Conservation (phyloP, 495 filamentous ascomycete species). For the Neurospora tetraspora region DNA sequence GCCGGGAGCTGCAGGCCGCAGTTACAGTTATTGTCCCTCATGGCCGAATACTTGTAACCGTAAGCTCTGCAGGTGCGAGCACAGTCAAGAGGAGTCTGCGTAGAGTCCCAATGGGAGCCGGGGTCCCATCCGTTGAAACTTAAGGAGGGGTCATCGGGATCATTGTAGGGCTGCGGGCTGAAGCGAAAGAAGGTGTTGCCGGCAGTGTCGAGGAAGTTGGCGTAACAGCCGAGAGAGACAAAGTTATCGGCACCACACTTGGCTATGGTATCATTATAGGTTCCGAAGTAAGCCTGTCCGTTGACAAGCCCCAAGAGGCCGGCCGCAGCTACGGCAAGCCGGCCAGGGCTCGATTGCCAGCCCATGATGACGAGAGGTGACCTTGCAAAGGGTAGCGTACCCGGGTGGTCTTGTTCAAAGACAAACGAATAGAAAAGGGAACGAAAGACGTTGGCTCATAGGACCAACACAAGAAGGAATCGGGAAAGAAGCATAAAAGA, state of each 20-base stretch:
- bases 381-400: neutral
- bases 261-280: neutral
- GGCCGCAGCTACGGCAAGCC: constrained; percentile 17
- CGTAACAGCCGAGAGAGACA: constrained; percentile 14
- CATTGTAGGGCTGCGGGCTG: constrained; percentile 3
- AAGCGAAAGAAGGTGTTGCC: constrained; percentile 4
- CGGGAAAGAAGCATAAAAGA: neutral
- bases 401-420: neutral
- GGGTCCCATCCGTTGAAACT: constrained; percentile 13
- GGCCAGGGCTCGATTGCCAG: constrained; percentile 8
- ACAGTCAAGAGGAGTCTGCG: constrained; percentile 17
- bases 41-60: constrained; percentile 18
- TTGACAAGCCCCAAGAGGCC: constrained; percentile 14
- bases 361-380: constrained; percentile 14
- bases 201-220: neutral
- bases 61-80: constrained; percentile 13
- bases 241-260: constrained; percentile 13
- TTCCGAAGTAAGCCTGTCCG: constrained; percentile 15
- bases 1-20: constrained; percentile 15
- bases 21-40: constrained; percentile 11
- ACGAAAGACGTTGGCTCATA: constrained; percentile 1
- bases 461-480: neutral
- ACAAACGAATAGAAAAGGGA: neutral
- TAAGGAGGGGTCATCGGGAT: constrained; percentile 3
- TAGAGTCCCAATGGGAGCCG: constrained; percentile 13